phyloP scores from a whole-genome alignment of 306 rosid species.

The Gynostemma pentaphyllum region DNA sequence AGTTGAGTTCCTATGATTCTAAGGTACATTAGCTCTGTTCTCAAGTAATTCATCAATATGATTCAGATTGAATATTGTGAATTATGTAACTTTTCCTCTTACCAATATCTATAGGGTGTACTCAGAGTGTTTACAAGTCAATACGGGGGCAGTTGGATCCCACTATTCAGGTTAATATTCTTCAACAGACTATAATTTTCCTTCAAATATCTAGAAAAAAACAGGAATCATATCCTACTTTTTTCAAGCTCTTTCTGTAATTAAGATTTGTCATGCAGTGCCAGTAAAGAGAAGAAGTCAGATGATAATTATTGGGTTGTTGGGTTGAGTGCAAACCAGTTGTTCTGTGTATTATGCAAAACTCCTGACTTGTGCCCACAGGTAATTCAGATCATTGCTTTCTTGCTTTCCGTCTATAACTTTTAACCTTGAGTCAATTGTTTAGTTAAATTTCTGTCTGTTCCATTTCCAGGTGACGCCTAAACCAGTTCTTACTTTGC shows the following conservation, averaged over 20 bases:
- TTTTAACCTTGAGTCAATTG: slow-evolving; percentile 8
- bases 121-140: slow-evolving; percentile 67
- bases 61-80: slow-evolving; percentile 10
- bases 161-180: slow-evolving; percentile 72
- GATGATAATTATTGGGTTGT: slow-evolving; percentile 82
- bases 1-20: slow-evolving; percentile 77
- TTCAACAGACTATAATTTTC: background rate
- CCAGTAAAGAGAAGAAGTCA: slow-evolving; percentile 51
- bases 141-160: slow-evolving; percentile 91
- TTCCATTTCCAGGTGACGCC: slow-evolving; percentile 67
- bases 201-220: background rate
- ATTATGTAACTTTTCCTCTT: slow-evolving; percentile 5
- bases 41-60: background rate
- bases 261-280: slow-evolving; percentile 41
- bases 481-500: slow-evolving; percentile 63
- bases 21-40: slow-evolving; percentile 35
- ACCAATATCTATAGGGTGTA: slow-evolving; percentile 44
- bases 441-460: slow-evolving; percentile 14
- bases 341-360: slow-evolving; percentile 70
- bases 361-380: slow-evolving; percentile 64
- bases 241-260: background rate
- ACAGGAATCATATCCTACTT: background rate
- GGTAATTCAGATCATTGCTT: slow-evolving; percentile 27
- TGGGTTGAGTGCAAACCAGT: slow-evolving; percentile 70
- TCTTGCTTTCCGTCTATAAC: slow-evolving; percentile 7